Evolutionary conservation across 345 rosid species (phyloP).

Genomic region (Syzygium aqueum): DNA sequence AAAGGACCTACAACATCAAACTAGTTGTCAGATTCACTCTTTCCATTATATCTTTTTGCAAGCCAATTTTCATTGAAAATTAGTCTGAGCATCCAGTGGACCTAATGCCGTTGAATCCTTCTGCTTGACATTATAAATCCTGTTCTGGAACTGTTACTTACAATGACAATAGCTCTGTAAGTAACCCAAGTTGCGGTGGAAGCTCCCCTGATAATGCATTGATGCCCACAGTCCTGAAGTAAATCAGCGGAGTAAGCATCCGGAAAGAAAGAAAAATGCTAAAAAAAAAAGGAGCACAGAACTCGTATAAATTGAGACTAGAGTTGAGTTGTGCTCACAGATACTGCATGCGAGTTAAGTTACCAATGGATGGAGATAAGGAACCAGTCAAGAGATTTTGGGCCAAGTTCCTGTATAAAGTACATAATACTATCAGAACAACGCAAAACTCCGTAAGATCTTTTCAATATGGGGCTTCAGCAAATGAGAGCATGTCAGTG

Average conservation of each 20-base stretch:
- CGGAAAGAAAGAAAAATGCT: neutral
- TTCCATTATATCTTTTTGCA: neutral
- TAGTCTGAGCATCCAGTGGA: neutral
- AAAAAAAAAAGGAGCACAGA: accelerated
- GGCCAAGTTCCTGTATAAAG: conserved; percentile 24
- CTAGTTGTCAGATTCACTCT: neutral
- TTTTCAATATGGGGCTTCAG: neutral
- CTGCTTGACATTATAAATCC: neutral
- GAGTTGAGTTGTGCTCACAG: conserved; percentile 40
- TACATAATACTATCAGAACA: conserved; percentile 22
- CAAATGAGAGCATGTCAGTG: neutral
- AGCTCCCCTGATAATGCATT: conserved; percentile 58
- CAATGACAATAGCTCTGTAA: conserved; percentile 36
- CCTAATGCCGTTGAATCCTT: neutral
- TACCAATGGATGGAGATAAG: conserved; percentile 36
- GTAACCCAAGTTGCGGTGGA: conserved; percentile 60
- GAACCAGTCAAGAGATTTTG: conserved; percentile 39
- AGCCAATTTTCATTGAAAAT: neutral
- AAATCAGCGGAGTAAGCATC: neutral
- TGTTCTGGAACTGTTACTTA: conserved; percentile 13
- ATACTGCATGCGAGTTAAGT: conserved; percentile 40
- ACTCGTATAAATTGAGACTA: neutral
- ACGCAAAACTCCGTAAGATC: neutral
- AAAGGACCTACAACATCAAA: neutral
- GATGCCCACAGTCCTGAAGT: conserved; percentile 35